Base-by-base conservation (phyloP, 768 basidiomycete genomes). In the Russula sp. region DNA sequence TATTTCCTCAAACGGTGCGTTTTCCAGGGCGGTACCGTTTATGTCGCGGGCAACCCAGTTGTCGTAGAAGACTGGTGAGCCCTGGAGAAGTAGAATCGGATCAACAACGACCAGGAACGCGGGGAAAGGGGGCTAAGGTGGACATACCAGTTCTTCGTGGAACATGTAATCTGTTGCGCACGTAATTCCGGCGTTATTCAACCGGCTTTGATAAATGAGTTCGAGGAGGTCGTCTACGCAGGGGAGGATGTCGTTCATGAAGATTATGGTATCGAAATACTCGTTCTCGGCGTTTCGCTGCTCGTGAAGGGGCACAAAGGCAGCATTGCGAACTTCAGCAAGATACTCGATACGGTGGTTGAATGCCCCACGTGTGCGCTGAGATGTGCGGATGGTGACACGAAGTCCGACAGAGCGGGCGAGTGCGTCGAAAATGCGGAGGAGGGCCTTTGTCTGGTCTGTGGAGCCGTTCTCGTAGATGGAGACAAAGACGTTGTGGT, bases 341-440 rank as follows among this genome's bases (percentile, higher is more conserved):
- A 99, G 88, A 78, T 99, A 99, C 76, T 99, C 97, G 80, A 99
- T 99, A 59, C 97, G 95, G 75, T 99, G 97, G 76, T 96, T 96
- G 81, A 98, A 98, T 10, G 90, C 89, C 46, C 97, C 97, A 32
- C 96, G 83, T 11, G 91, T 95, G 66, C 97, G 88, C 80, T 88
- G 90, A 11, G 89, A 92, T 0, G 94, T 94, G 64, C 93, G 86
- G 71, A 99, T 98, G 70, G 89, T 90, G 66, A 99, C 84, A 57
- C 97, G 86, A 76, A 98, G 81, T 30, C 97, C 97, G 63, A 96
- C 92, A 55, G 85, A 87, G 50, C 89, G 81, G 1, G 92, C 92
- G 56, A 99, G 82, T 4, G 95, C 90, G 76, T 96, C 94, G 73
- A 98, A 98, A 58, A 98, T 94, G 57, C 91, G 85, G 42, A 98